Evolutionary conservation across 345 rosid species (phyloP).

Genomic region (Eutrema japonicum): DNA sequence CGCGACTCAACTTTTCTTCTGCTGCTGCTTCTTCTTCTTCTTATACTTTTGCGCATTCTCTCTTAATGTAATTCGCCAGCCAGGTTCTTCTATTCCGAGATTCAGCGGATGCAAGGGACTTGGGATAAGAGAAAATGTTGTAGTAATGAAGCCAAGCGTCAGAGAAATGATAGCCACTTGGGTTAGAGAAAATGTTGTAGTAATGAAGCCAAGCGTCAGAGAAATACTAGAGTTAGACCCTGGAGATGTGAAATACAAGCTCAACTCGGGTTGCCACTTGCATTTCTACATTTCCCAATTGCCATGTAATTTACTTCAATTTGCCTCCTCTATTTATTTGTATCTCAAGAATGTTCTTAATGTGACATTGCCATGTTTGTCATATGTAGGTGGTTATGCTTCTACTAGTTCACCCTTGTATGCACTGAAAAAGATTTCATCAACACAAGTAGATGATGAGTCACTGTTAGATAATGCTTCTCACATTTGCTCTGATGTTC

Average conservation of each 20-base stretch:
- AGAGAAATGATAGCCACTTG: slow-evolving; percentile 37
- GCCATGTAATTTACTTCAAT: slow-evolving; percentile 64
- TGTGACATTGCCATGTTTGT: slow-evolving; percentile 18
- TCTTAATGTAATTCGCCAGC: neutral
- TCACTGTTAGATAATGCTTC: slow-evolving; percentile 27
- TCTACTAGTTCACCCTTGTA: slow-evolving; percentile 50
- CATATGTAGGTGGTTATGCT: slow-evolving; percentile 66
- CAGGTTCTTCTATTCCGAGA: slow-evolving; percentile 79
- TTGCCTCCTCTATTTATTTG: neutral
- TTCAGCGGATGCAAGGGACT: slow-evolving; percentile 46
- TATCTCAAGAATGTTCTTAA: neutral
- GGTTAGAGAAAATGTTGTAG: too few species aligned
- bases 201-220: too few species aligned
- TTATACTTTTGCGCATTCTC: too few species aligned
- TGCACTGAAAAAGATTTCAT: slow-evolving; percentile 44
- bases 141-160: slow-evolving; percentile 30
- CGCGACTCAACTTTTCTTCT: neutral
- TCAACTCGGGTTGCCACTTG: slow-evolving; percentile 67
- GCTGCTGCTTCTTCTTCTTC: too few species aligned
- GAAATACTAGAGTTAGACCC: slow-evolving; percentile 48
- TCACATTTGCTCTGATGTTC: slow-evolving; percentile 28
- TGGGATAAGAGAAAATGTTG: slow-evolving; percentile 10
- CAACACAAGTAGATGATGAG: slow-evolving; percentile 32
- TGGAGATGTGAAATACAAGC: slow-evolving; percentile 48
- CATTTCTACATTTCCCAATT: slow-evolving; percentile 86